Conservation (phyloP, 768 basidiomycete genomes). For the Boletus pseudopeckii region DNA sequence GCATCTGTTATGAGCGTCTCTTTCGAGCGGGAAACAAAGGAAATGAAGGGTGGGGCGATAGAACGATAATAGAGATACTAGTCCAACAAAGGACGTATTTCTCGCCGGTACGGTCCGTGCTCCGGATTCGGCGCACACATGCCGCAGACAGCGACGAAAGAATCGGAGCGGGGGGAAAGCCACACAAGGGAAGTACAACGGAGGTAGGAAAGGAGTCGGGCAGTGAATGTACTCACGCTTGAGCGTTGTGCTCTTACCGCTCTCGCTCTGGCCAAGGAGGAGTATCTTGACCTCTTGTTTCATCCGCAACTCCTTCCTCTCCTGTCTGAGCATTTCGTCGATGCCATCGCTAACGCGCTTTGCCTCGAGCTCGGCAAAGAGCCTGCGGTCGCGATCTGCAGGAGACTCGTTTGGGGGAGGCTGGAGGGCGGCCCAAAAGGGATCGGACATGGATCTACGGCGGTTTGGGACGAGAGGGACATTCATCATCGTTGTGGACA, state of each 20-base stretch:
- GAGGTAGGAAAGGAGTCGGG: conserved; percentile 6
- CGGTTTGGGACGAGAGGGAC: conserved; percentile 36
- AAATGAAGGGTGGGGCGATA: not conserved
- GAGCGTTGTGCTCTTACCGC: conserved; percentile 83
- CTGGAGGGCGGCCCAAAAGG: conserved; percentile 60
- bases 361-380: conserved; percentile 67
- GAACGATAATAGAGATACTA: conserved; percentile 1
- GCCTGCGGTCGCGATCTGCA: conserved; percentile 59
- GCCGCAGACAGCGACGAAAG: not conserved
- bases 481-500: conserved; percentile 18
- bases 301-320: conserved; percentile 57
- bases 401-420: conserved; percentile 74
- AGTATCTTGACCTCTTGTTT: conserved; percentile 71
- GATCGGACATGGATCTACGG: conserved; percentile 57
- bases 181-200: not conserved
- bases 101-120: not conserved
- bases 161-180: not conserved
- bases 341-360: conserved; percentile 73
- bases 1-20: conserved; percentile 23
- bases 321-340: conserved; percentile 72
- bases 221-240: conserved; percentile 62
- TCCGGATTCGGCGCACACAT: not conserved
- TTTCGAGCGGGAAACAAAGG: not conserved
- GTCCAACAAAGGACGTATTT: conserved; percentile 5
- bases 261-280: conserved; percentile 85